Percentiles rank a stretch among this genome's conserved stretches.
These are phyloP conservation scores for Picea glauca DNA, from an alignment of 75 land plant species.

Conservation along the genomic window DNA sequence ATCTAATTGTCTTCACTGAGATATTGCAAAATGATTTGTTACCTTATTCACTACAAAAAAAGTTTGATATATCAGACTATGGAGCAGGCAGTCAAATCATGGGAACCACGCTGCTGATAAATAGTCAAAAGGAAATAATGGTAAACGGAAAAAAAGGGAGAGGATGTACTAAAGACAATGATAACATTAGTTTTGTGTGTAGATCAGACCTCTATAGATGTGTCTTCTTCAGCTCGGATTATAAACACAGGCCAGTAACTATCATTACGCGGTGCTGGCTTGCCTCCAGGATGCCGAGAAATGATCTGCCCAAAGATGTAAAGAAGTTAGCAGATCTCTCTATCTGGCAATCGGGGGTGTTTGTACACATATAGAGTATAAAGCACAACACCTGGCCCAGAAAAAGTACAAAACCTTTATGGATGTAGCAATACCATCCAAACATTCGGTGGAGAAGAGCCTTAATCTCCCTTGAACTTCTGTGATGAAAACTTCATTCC, in stretches of 20 bases:
- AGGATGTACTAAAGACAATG: not conserved
- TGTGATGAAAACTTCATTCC: conserved; percentile 34
- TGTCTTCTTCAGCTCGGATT: conserved; percentile 39
- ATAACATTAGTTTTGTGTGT: not conserved
- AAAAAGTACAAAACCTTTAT: conserved; percentile 21
- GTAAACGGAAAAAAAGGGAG: not conserved
- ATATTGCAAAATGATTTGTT: not conserved
- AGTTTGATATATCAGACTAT: no score
- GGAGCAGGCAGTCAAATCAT: no score
- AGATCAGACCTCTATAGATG: conserved; percentile 29
- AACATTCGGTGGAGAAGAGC: conserved; percentile 21
- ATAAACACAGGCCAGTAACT: conserved; percentile 48
- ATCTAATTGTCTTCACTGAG: not conserved
- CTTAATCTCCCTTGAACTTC: conserved; percentile 25
- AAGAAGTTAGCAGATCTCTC: not conserved
- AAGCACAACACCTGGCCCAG: not conserved
- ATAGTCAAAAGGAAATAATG: no score
- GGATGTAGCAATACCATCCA: conserved; percentile 22
- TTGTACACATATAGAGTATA: not conserved
- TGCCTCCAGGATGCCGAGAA: conserved; percentile 34
- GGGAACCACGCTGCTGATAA: no score
- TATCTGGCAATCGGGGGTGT: not conserved
- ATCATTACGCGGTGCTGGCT: conserved; percentile 36
- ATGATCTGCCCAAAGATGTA: conserved; percentile 20
- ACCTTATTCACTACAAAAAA: not conserved